Percentiles rank a stretch among this genome's conserved stretches.
Evolutionary conservation across 1,139 yeast species (phyloP).

Genomic region (Waltiozyma sp.): DNA sequence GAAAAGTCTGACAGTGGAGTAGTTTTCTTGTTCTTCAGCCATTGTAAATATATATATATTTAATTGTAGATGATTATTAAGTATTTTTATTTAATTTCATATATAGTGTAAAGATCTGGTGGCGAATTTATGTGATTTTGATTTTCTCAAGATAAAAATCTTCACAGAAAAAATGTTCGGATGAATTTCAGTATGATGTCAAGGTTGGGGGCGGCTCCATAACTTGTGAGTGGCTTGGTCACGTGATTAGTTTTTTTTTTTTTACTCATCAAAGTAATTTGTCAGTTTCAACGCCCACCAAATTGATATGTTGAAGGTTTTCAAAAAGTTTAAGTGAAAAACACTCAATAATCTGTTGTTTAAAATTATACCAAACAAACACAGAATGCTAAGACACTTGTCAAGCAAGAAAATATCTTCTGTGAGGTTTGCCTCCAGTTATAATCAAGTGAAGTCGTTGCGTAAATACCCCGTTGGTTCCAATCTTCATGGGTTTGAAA

Average conservation of each 20-base stretch:
- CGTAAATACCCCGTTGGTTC: conserved; percentile 55
- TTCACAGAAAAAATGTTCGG: not conserved
- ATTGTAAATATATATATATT: not conserved
- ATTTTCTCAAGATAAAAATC: not conserved
- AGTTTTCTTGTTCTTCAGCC: conserved; percentile 14
- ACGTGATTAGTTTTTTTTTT: too few species aligned
- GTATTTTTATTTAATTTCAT: not conserved
- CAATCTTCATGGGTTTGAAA: conserved; percentile 50
- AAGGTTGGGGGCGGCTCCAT: too few species aligned
- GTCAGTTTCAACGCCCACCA: too few species aligned
- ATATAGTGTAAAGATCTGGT: not conserved
- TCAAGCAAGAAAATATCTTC: not conserved
- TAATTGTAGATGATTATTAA: not conserved
- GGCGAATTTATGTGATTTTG: not conserved
- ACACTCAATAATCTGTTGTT: too few species aligned
- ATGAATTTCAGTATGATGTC: too few species aligned
- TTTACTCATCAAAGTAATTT: too few species aligned
- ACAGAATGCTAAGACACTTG: not conserved
- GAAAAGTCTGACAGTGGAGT: conserved; percentile 38
- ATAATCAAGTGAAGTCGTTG: conserved; percentile 19
- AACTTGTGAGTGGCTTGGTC: too few species aligned
- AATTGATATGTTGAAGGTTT: too few species aligned
- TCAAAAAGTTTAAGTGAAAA: too few species aligned
- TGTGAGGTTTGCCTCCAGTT: conserved; percentile 14
- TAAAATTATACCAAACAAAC: not conserved